Conservation (phyloP, 2,329 filamentous ascomycete genomes). For the Massarina eburnea region DNA sequence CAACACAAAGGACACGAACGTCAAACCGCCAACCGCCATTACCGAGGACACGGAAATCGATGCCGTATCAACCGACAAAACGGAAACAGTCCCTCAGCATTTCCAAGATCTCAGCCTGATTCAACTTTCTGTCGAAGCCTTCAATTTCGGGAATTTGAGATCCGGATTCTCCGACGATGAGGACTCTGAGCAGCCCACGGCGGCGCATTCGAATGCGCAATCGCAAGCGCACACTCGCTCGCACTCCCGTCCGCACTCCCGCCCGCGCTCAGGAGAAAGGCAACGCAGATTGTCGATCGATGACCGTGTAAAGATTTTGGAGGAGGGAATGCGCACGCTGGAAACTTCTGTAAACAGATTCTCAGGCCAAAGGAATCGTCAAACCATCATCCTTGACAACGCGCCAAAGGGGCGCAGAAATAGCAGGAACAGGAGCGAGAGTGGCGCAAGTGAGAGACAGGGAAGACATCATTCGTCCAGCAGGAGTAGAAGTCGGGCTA, state of each 20-base stretch:
- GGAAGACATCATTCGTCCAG: conserved; percentile 10
- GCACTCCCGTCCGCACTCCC: background rate
- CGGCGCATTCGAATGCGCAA: conserved; percentile 8
- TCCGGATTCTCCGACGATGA: conserved; percentile 25
- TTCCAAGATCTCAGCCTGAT: conserved; percentile 15
- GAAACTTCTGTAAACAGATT: conserved; percentile 36
- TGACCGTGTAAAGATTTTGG: conserved; percentile 36
- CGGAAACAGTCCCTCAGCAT: conserved; percentile 9
- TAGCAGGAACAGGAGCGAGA: conserved; percentile 34
- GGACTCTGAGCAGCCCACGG: conserved; percentile 13
- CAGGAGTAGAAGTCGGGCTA: background rate
- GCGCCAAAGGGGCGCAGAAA: conserved; percentile 34
- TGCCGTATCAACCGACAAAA: background rate
- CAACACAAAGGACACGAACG: conserved; percentile 22
- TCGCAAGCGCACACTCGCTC: background rate
- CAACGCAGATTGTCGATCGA: conserved; percentile 30
- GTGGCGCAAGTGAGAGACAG: conserved; percentile 11
- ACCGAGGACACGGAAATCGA: background rate
- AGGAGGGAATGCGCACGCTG: conserved; percentile 32
- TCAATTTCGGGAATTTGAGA: conserved; percentile 41
- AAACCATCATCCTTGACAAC: conserved; percentile 44
- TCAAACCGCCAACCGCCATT: background rate
- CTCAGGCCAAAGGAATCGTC: conserved; percentile 36
- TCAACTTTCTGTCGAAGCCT: conserved; percentile 30
- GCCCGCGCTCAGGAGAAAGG: conserved; percentile 3